Base-by-base conservation (phyloP, 768 basidiomycete species). In the Mycena maculata region DNA sequence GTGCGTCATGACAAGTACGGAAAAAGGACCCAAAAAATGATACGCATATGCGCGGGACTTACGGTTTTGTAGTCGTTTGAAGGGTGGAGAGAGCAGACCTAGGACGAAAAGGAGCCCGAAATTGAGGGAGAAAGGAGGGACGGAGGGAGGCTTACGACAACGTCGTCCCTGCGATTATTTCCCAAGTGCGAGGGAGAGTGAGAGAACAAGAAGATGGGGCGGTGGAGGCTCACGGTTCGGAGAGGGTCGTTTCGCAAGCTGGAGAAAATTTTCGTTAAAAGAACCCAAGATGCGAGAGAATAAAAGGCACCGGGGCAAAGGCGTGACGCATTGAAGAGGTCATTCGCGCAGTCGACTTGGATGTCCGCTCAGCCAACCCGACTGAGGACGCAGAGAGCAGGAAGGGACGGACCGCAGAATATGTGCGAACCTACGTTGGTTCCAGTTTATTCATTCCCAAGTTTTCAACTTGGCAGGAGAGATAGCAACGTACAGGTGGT, bases 1-100 rank as follows among this genome's bases (percentile, higher is more conserved):
- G 25, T n/a, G 25, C 65, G 54, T 68, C 67, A 60, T 59, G 22
- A 33, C 36, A 42, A 15, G 38, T n/a, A n/a, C n/a, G n/a, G n/a
- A n/a, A n/a, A n/a, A n/a, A n/a, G n/a, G n/a, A n/a, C n/a, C n/a
- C n/a, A n/a, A n/a, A n/a, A 62, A 68, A 60, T 49, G 23, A 49
- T 60, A 67, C 63, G 75, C 80, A 77, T 80, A 84, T 83, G 83
- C 78, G 36, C 31, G 60, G 55, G 28, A 65, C 83, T 74, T 74
- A 92, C 94, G 53, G 94, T 95, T 81, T 95, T 95, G 79, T 95
- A 95, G 77, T 95, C 94, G 74, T 95, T 95, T 5, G 93, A 90
- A 0, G 94, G 94, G 72, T 92, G 91, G 20, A 95, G 79, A 3
- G 92, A 93, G 79, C 90, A 93, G 28, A 94, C 88, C 92, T 94